Base-by-base conservation (phyloP, 148 eudicot genomes). In the Cornus suecica region DNA sequence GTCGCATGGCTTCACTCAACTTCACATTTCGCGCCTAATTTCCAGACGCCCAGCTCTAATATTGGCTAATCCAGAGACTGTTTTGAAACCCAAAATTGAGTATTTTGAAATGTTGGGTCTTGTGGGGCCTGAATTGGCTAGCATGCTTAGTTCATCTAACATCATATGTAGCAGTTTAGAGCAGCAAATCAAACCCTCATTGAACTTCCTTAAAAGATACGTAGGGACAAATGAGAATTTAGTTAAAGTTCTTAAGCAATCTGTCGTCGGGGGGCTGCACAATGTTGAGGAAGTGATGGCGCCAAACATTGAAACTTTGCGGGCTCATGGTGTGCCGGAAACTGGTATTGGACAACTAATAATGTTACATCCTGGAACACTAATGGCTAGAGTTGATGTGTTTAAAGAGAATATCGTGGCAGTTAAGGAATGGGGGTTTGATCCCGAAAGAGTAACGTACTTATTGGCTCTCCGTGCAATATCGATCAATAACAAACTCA, bases 11-110 rank as follows among this genome's bases (percentile, higher is more conserved):
- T 58, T 58, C 62, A 5, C 23, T 20, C 3, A 18, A n/a, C 22
- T 1, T 18, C 23, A 58, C 62, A 58, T 58, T 58, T 18, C 62
- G n/a, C 2, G 8, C 62, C 62, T 58, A 58, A 5, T 58, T 58
- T 58, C 62, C 62, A 58, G 3, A 8, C 6, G 3, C 24, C 62
- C 62, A 6, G 0, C 23, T 58, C 4, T 58, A 20, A 58, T 58
- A 20, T 58, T 58, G 62, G 62, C 62, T 58, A 8, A 58, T 8
- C 23, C 62, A 5, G 62, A 58, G 62, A 58, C 5, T 20, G n/a
- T 25, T 22, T 58, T 58, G 62, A 58, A 25, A 58, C 62, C 62
- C 62, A 58, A 58, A 58, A 58, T 58, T 58, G 62, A 58, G 62
- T 58, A 14, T 58, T 58, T 58, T 22, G 24, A 58, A 58, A 20